These are phyloP conservation scores for Hymenoscyphus fructigenus DNA, from an alignment of 2,329 filamentous ascomycete species.

Conservation along the genomic window DNA sequence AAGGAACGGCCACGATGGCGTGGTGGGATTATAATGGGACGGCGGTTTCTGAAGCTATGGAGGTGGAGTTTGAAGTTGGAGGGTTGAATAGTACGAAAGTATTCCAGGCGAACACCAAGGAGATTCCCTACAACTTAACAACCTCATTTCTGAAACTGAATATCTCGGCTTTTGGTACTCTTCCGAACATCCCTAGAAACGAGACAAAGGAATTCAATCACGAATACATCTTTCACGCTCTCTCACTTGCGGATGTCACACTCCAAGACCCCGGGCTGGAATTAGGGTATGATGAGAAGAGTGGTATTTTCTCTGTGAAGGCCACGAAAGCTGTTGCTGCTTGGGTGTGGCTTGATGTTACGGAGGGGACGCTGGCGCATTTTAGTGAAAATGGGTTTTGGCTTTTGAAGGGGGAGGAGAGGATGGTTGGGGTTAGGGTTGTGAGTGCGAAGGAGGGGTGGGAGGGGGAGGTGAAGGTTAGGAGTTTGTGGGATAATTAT, in stretches of 20 bases:
- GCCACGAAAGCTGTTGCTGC: conserved; percentile 25
- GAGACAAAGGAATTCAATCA: conserved; percentile 19
- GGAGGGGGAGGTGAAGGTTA: conserved; percentile 19
- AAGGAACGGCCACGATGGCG: conserved; percentile 46
- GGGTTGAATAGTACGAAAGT: conserved; percentile 28
- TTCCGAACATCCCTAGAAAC: conserved; percentile 16
- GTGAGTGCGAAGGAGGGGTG: conserved; percentile 18
- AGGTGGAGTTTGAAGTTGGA: conserved; percentile 21
- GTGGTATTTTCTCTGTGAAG: conserved; percentile 19
- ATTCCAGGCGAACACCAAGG: conserved; percentile 16
- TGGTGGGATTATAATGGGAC: conserved; percentile 54
- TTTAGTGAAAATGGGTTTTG: conserved; percentile 27
- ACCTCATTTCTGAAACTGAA: conserved; percentile 23
- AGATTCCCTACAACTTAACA: conserved; percentile 17
- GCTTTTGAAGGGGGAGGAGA: conserved; percentile 23
- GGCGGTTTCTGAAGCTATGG: conserved; percentile 31
- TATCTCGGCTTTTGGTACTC: conserved; percentile 23
- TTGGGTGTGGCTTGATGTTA: conserved; percentile 29
- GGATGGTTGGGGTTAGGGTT: conserved; percentile 19
- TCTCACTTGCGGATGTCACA: conserved; percentile 16
- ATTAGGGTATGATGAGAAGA: conserved; percentile 13
- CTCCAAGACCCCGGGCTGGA: conserved; percentile 20
- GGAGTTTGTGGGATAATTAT: conserved; percentile 28
- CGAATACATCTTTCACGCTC: conserved; percentile 23
- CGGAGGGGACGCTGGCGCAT: conserved; percentile 22